Percentiles rank a stretch among this genome's conserved stretches.
Evolutionary conservation across 2,329 filamentous ascomycete species (phyloP).

Genomic region (Cadophora luteo-olivacea): DNA sequence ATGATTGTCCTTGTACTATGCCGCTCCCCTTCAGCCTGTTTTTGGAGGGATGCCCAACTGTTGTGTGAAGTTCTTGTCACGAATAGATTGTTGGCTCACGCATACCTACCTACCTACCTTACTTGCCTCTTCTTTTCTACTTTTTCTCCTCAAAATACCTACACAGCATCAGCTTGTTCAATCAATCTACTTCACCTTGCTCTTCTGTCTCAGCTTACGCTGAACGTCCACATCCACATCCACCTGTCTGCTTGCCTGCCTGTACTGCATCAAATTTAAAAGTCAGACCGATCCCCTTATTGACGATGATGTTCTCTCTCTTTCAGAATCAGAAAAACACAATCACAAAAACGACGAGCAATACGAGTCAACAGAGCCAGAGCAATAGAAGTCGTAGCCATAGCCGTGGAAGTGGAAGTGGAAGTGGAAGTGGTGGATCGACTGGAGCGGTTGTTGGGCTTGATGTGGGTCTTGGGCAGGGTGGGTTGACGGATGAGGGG

Average conservation of each 20-base stretch:
- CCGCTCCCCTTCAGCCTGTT: slow-evolving; percentile 40
- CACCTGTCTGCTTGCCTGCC: slow-evolving; percentile 19
- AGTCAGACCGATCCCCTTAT: too few relatives aligned
- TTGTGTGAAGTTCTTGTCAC: slow-evolving; percentile 34
- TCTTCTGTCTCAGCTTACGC: slow-evolving; percentile 13
- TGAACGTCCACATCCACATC: neutral
- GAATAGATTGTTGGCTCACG: slow-evolving; percentile 41
- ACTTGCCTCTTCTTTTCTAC: slow-evolving; percentile 16
- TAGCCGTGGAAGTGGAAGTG: slow-evolving; percentile 18
- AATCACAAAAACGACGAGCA: slow-evolving; percentile 26
- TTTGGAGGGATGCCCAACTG: slow-evolving; percentile 29
- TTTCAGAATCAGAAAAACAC: slow-evolving; percentile 36
- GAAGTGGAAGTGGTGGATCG: slow-evolving; percentile 27
- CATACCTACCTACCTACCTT: slow-evolving; percentile 30
- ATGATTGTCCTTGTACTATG: slow-evolving; percentile 43
- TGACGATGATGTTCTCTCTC: too few relatives aligned
- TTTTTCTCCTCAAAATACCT: slow-evolving; percentile 27
- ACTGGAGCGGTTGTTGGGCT: slow-evolving; percentile 31
- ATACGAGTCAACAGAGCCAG: slow-evolving; percentile 23
- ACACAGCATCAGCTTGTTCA: slow-evolving; percentile 22
- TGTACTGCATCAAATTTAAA: neutral
- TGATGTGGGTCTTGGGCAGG: slow-evolving; percentile 26
- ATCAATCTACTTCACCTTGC: slow-evolving; percentile 1
- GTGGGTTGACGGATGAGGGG: slow-evolving; percentile 37
- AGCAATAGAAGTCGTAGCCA: slow-evolving; percentile 24